These are phyloP conservation scores for Heterobasidion annosum DNA, from an alignment of 1,284 basidiomycete species.

Conservation along the genomic window DNA sequence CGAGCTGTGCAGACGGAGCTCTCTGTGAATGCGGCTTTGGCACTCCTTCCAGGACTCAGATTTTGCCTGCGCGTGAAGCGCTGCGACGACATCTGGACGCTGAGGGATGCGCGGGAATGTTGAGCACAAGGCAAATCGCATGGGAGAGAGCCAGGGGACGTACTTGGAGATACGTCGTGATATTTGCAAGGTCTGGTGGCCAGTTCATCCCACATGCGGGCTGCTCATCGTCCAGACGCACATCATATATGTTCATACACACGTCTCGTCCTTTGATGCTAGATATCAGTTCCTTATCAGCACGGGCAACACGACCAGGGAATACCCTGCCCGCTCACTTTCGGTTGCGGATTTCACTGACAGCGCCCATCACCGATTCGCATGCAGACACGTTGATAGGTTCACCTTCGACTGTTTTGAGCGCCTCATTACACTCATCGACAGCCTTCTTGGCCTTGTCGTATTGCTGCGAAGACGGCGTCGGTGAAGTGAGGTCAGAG, in stretches of 20 bases:
- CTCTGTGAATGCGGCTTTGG: conserved; percentile 53
- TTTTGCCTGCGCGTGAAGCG: conserved; percentile 78
- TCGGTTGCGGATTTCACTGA: conserved; percentile 45
- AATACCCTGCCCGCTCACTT: neutral
- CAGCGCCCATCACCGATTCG: conserved; percentile 52
- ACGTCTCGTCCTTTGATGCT: conserved; percentile 63
- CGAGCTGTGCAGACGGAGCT: conserved; percentile 51
- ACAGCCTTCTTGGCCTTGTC: conserved; percentile 54
- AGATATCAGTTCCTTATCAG: neutral
- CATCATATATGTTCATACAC: conserved; percentile 95
- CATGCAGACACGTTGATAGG: conserved; percentile 64
- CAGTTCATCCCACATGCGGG: conserved; percentile 99
- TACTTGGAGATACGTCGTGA: conserved; percentile 78
- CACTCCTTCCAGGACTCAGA: conserved; percentile 90
- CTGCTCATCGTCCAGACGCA: conserved; percentile 74
- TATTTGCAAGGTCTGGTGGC: conserved; percentile 81
- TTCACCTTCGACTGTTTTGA: conserved; percentile 39
- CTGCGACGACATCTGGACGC: conserved; percentile 73
- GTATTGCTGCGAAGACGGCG: conserved; percentile 37
- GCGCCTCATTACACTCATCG: conserved; percentile 51
- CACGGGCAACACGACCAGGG: neutral
- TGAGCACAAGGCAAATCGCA: conserved; percentile 9
- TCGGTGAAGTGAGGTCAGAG: neutral
- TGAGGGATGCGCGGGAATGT: conserved; percentile 19
- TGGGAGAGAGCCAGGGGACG: conserved; percentile 15